These are phyloP conservation scores for Verticillium dahliae DNA, from an alignment of 2,329 filamentous ascomycete species.

Conservation along the genomic window DNA sequence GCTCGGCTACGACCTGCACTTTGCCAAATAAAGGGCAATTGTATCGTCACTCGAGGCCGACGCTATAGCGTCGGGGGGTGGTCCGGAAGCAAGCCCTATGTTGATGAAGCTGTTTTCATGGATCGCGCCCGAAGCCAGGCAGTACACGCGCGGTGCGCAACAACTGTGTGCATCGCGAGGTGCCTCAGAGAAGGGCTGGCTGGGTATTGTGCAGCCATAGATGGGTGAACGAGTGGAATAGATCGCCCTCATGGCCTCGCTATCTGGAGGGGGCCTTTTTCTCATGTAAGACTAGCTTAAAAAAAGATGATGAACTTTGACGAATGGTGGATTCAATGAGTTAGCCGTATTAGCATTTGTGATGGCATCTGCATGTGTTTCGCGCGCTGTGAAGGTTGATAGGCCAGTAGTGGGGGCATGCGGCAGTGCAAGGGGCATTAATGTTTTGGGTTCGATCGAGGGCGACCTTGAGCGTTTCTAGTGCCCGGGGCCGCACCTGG, in stretches of 20 bases:
- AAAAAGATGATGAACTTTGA: background rate
- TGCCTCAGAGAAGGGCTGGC: background rate
- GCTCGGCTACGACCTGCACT: constrained; percentile 96
- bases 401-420: too few species aligned
- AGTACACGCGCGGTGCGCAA: background rate
- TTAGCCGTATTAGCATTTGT: background rate
- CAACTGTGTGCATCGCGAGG: background rate
- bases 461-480: too few species aligned
- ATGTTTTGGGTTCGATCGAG: too few species aligned
- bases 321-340: too few species aligned
- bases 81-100: too few species aligned
- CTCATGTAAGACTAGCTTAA: background rate
- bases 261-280: background rate
- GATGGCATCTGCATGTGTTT: too few species aligned
- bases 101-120: background rate
- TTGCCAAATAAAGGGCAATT: constrained; percentile 72
- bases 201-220: background rate
- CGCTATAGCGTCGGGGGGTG: background rate
- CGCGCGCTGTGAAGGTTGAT: too few species aligned
- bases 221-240: too few species aligned
- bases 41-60: background rate
- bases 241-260: background rate
- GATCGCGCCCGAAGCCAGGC: background rate
- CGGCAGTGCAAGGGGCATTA: too few species aligned
- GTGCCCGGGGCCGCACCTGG: too few species aligned